Evolutionary conservation across 768 basidiomycete genomes (phyloP), one percentile per base, ranked within the genome.

Genomic region (Rhodotorula paludigena): DNA sequence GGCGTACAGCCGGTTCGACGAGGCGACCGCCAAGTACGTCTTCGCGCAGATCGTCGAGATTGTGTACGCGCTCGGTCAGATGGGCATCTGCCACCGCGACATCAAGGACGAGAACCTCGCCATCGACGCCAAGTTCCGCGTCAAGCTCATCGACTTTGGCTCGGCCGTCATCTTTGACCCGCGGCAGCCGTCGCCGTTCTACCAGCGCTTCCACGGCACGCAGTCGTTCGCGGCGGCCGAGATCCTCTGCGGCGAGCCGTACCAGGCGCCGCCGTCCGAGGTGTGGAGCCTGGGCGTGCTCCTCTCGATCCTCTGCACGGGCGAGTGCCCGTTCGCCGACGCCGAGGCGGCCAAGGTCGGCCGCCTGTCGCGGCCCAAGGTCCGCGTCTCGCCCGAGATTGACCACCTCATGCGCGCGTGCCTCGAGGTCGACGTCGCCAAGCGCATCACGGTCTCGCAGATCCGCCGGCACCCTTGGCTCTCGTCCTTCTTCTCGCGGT

Each of bases 111-210:
- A 81, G 69, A 81, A 81, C 71, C 75, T 82, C 36, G 80, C 72
- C 54, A 58, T 66, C 16, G 55, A 49, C 41, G 23, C 42, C 61
- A 54, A 49, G 45, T 64, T 68, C 45, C 77, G 90, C 87, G 88
- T 94, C 75, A 97, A 97, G 77, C 82, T 97, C 57, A 92, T 97
- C 75, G 93, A 97, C 80, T 97, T 97, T 77, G 93, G 93, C 54
- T 90, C 89, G 72, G 90, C 92, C 35, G 87, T 87, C 35, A 82
- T 88, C 65, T 84, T 84, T 57, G 85, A 92, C 76, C 85, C 86
- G 10, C 75, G 78, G 10, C 77, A 83, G 62, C 82, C 86, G 5
- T 83, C 84, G 18, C 88, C 89, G 0, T 84, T 82, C 62, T 87
- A 91, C 79, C 83, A 82, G 39, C 82, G 86, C 47, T 96, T 94